These are phyloP conservation scores for Erythrobasidium hasegawianum DNA, from an alignment of 1,284 basidiomycete species.

Conservation along the genomic window DNA sequence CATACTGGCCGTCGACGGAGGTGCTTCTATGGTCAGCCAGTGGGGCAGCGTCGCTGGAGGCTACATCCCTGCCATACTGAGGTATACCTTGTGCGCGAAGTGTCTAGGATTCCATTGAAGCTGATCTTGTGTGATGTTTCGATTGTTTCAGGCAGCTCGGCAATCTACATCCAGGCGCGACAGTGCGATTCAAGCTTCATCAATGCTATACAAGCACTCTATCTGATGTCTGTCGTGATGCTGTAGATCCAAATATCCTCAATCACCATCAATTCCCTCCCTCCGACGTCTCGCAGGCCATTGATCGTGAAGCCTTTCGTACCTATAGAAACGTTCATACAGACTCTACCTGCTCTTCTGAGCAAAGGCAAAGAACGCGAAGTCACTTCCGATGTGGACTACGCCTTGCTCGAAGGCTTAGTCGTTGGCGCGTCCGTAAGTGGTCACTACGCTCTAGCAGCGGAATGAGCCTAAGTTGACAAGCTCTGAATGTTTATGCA, in stretches of 20 bases:
- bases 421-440: constrained; percentile 21
- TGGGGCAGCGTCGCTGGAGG: constrained; percentile 14
- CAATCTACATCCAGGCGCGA: constrained; percentile 22
- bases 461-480: not conserved
- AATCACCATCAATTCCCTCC: constrained; percentile 32
- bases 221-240: constrained; percentile 2
- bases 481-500: not conserved
- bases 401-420: constrained; percentile 30
- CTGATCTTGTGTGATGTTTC: not conserved
- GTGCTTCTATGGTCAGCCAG: constrained; percentile 13
- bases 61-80: constrained; percentile 30
- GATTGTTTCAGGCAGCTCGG: constrained; percentile 19
- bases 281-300: constrained; percentile 20
- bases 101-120: too few species aligned
- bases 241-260: constrained; percentile 24
- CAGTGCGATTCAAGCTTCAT: constrained; percentile 4
- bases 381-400: constrained; percentile 25
- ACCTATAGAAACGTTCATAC: constrained; percentile 4
- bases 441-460: not conserved
- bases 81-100: too few species aligned
- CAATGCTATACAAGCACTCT: too few species aligned
- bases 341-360: constrained; percentile 14
- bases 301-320: constrained; percentile 25
- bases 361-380: constrained; percentile 32
- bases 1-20: constrained; percentile 33